Evolutionary conservation across 1,139 yeast genomes (phyloP), one percentile per base, ranked within the genome.

Genomic region (Hansenula anomala): DNA sequence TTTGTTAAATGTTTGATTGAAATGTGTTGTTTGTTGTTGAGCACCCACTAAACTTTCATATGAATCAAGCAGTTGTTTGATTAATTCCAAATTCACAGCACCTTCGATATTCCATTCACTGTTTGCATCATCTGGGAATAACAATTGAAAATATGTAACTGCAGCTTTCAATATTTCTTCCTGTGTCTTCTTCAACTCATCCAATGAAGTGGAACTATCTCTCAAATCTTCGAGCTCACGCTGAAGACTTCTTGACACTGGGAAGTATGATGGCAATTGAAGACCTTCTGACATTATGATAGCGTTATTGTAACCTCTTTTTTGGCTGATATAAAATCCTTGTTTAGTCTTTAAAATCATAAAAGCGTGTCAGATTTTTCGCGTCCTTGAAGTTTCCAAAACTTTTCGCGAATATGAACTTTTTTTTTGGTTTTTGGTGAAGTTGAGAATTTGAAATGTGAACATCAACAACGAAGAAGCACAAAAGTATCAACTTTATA

Each of bases 191-290:
- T 22, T 35, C 12, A 48, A 34, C 11, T 44, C 46, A 3, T 18
- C n/a, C 3, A 14, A 10, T 2, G 34, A 18, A 9, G 38, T 8
- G 3, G 42, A 32, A 12, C 33, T 23, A 23, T 37, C 36, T 18
- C 28, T 34, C 16, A 48, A 36, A 3, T 15, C 12, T 16, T 41
- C 45, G 6, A 48, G 34, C 6, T 37, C 34, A 1, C 19, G 11
- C 4, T 17, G 4, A 24, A 41, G 27, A 1, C 33, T 32, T 1
- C 13, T 11, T 2, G 38, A 36, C 6, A 42, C 24, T 6, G 52
- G 52, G 24, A 46, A 43, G 30, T 45, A 45, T n/a, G 36, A 28
- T n/a, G 52, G 52, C 10, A 48, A 28, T n/a, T 44, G 36, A 6
- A 29, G 11, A 4, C 9, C 20, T n/a, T 30, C 17, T 14, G 33